Conservation (phyloP, 2,329 filamentous ascomycete species). For the Aspergillus floridensis region DNA sequence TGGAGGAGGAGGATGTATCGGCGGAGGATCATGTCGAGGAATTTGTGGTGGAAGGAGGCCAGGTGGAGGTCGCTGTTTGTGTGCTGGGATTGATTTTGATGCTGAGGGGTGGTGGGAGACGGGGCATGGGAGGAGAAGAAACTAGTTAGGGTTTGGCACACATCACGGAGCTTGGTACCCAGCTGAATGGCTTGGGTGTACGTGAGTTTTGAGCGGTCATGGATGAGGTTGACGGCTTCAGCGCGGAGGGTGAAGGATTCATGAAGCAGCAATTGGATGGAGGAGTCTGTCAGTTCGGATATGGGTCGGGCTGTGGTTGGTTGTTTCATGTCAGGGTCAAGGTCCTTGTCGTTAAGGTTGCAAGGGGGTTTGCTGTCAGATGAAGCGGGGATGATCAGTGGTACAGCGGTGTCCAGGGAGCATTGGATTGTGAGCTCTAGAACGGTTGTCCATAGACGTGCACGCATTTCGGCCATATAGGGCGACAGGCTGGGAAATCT, state of each 20-base stretch:
- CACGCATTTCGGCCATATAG: constrained; percentile 15
- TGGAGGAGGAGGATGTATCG: constrained; percentile 20
- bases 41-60: constrained; percentile 5
- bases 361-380: constrained; percentile 16
- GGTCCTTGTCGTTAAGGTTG: constrained; percentile 27
- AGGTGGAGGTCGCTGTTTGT: background rate
- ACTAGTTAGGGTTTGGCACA: constrained; percentile 12
- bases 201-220: constrained; percentile 1
- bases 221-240: constrained; percentile 9
- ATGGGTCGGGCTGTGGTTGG: constrained; percentile 13
- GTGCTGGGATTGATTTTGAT: background rate
- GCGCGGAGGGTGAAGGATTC: constrained; percentile 11
- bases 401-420: constrained; percentile 14
- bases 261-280: constrained; percentile 21
- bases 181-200: constrained; percentile 19
- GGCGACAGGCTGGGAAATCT: constrained; percentile 19
- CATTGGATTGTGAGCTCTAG: constrained; percentile 17
- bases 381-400: constrained; percentile 5
- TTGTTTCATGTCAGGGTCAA: constrained; percentile 19
- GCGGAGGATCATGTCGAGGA: constrained; percentile 17
- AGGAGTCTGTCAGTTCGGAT: constrained; percentile 18
- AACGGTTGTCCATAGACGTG: constrained; percentile 19
- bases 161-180: constrained; percentile 11
- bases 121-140: constrained; percentile 1
- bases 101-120: background rate